These are phyloP conservation scores for Tephrocybe sp. DNA, from an alignment of 768 basidiomycete species.

Conservation along the genomic window DNA sequence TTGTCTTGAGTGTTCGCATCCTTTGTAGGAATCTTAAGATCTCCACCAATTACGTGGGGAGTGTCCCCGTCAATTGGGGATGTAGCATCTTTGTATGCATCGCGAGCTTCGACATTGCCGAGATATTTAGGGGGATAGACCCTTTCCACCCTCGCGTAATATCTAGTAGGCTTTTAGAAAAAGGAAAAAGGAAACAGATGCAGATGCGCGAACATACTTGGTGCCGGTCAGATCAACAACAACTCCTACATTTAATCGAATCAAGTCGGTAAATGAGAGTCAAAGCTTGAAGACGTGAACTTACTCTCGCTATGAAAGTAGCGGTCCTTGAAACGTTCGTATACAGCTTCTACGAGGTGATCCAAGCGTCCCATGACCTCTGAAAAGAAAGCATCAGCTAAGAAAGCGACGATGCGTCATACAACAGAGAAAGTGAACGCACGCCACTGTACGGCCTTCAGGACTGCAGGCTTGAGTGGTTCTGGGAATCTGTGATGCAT, in stretches of 20 bases:
- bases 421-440: constrained; percentile 36
- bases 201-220: constrained; percentile 51
- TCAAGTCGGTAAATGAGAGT: constrained; percentile 14
- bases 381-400: constrained; percentile 32
- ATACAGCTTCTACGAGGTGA: constrained; percentile 91
- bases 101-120: constrained; percentile 43
- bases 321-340: constrained; percentile 93
- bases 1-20: constrained; percentile 73
- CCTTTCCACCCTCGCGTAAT: constrained; percentile 76
- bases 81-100: constrained; percentile 46
- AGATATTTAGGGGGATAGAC: constrained; percentile 67
- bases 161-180: constrained; percentile 43
- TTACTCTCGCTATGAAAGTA: constrained; percentile 89
- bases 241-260: constrained; percentile 49
- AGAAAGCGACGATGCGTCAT: constrained; percentile 11
- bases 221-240: constrained; percentile 85
- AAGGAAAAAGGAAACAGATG: constrained; percentile 1
- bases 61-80: constrained; percentile 44
- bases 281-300: constrained; percentile 30
- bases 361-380: constrained; percentile 97
- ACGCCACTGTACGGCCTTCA: constrained; percentile 97
- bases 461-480: constrained; percentile 86
- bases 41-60: constrained; percentile 71
- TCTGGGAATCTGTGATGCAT: constrained; percentile 92
- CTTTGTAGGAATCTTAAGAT: constrained; percentile 73